phyloP scores from a whole-genome alignment of 2,329 filamentous ascomycete genomes.

The Anthostomella pinea region DNA sequence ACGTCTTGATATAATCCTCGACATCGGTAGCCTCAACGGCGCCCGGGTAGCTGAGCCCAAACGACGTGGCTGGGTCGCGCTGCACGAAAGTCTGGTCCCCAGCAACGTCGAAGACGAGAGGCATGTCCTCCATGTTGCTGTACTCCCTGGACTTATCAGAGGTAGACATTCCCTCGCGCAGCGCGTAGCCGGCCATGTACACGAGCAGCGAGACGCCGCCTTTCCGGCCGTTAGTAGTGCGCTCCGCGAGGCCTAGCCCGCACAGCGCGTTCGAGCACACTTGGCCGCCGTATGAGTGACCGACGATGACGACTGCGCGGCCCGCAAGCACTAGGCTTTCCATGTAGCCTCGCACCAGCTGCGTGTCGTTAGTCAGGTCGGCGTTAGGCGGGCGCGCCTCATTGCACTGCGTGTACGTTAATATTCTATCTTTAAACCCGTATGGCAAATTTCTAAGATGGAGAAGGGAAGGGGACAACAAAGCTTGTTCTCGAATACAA shows the following conservation, averaged over 20 bases:
- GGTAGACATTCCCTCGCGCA: slow-evolving; percentile 5
- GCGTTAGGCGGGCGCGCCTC: slow-evolving; percentile 18
- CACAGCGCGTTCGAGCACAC: slow-evolving; percentile 22
- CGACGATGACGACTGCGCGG: slow-evolving; percentile 15
- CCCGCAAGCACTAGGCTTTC: slow-evolving; percentile 17
- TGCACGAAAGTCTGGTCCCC: slow-evolving; percentile 7
- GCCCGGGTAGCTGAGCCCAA: slow-evolving; percentile 2
- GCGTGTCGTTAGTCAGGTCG: slow-evolving; percentile 19
- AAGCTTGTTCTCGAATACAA: no score
- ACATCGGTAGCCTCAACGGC: not conserved
- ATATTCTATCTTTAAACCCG: no score
- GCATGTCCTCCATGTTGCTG: slow-evolving; percentile 1
- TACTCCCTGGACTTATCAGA: slow-evolving; percentile 8
- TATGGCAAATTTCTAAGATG: no score
- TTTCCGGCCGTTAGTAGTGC: slow-evolving; percentile 4
- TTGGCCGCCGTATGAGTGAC: slow-evolving; percentile 27
- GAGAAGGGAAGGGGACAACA: no score
- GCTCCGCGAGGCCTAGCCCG: slow-evolving; percentile 12
- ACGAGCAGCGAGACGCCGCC: slow-evolving; percentile 24
- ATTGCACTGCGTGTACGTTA: no score
- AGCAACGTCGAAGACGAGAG: slow-evolving; percentile 9
- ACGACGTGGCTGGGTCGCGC: slow-evolving; percentile 1
- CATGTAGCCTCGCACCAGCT: slow-evolving; percentile 17
- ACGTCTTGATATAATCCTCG: not conserved
- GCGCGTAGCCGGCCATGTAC: slow-evolving; percentile 18